Evolutionary conservation across 2,329 filamentous ascomycete genomes (phyloP).

Genomic region (Penicillium brevicompactum): DNA sequence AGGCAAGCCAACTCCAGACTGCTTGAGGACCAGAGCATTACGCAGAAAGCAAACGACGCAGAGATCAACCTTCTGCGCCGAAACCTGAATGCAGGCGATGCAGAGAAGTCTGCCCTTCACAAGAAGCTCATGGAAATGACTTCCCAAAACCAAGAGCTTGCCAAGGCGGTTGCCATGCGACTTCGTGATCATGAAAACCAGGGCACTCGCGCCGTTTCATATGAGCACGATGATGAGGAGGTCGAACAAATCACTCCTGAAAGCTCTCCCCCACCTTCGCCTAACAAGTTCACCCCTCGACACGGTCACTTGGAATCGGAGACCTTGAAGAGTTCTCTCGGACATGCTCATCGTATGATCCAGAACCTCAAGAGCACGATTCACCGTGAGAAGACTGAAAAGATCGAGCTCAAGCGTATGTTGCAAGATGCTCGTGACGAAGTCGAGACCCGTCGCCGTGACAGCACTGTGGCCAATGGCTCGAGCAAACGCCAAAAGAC

Average conservation of each 20-base stretch:
- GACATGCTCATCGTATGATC: conserved; percentile 94
- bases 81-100: conserved; percentile 74
- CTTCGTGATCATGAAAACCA: conserved; percentile 68
- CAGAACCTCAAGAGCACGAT: conserved; percentile 93
- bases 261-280: conserved; percentile 86
- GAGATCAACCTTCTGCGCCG: conserved; percentile 84
- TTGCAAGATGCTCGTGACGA: conserved; percentile 94
- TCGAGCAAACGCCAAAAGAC: conserved; percentile 60
- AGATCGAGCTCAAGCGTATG: conserved; percentile 91
- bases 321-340: conserved; percentile 89
- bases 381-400: conserved; percentile 97
- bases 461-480: conserved; percentile 48
- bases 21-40: conserved; percentile 74
- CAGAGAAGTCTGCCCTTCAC: conserved; percentile 75
- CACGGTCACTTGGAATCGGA: conserved; percentile 93
- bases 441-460: conserved; percentile 68
- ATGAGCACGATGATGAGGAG: conserved; percentile 66
- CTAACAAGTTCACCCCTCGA: conserved; percentile 85
- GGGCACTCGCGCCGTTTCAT: conserved; percentile 58
- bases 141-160: conserved; percentile 87
- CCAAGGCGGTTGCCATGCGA: conserved; percentile 76
- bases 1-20: conserved; percentile 78
- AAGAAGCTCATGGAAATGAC: conserved; percentile 86
- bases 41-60: conserved; percentile 81
- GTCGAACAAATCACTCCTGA: conserved; percentile 76